These are phyloP conservation scores for Serendipita sp. DNA, from an alignment of 1,284 basidiomycete genomes.

Conservation along the genomic window DNA sequence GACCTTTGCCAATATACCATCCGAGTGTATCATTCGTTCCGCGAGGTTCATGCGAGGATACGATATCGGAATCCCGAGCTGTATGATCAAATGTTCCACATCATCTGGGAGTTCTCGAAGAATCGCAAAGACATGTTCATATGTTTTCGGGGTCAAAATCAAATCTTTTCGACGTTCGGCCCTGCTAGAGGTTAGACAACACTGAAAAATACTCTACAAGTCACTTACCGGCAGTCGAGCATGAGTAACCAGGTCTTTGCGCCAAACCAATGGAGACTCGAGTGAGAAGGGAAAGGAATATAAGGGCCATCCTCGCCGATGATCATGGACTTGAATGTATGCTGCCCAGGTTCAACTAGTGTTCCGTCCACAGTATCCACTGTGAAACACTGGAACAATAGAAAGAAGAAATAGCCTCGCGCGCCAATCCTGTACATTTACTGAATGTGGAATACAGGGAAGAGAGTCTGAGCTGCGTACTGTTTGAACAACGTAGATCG, in stretches of 20 bases:
- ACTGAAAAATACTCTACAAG: neutral
- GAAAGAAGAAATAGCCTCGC: slow-evolving; percentile 82
- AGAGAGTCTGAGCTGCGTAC: slow-evolving; percentile 26
- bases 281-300: slow-evolving; percentile 68
- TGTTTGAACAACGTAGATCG: slow-evolving; percentile 59
- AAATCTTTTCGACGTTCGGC: slow-evolving; percentile 75
- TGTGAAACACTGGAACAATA: slow-evolving; percentile 66
- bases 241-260: slow-evolving; percentile 59
- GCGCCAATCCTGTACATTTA: slow-evolving; percentile 46
- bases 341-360: slow-evolving; percentile 39
- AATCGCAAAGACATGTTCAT: slow-evolving; percentile 56
- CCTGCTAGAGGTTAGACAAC: slow-evolving; percentile 25
- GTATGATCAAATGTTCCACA: slow-evolving; percentile 21
- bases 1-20: slow-evolving; percentile 12
- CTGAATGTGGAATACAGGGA: neutral
- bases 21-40: slow-evolving; percentile 16
- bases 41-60: slow-evolving; percentile 18
- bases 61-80: slow-evolving; percentile 23
- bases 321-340: slow-evolving; percentile 58
- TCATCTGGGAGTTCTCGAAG: slow-evolving; percentile 39
- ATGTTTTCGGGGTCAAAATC: slow-evolving; percentile 61
- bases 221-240: slow-evolving; percentile 65
- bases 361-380: slow-evolving; percentile 57
- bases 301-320: slow-evolving; percentile 66
- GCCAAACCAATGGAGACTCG: slow-evolving; percentile 59